Conservation (phyloP, 1,284 basidiomycete species). For the Fomitiporia mediterranea region DNA sequence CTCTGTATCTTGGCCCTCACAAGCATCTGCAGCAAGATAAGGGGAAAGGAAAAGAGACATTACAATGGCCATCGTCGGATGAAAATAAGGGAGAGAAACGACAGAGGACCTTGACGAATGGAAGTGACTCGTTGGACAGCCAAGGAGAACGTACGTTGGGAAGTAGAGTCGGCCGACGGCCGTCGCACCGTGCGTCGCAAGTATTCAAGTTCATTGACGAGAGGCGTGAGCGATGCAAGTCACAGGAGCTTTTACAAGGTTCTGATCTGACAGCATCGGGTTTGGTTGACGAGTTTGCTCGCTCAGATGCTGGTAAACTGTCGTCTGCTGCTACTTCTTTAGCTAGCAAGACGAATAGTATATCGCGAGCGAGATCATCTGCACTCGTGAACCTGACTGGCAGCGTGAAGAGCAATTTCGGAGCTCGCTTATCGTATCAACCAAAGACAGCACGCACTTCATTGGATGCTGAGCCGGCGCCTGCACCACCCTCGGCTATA, state of each 20-base stretch:
- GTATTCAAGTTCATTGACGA: constrained; percentile 62
- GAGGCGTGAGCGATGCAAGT: constrained; percentile 25
- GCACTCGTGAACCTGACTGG: not conserved
- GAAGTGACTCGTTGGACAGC: too few relatives aligned
- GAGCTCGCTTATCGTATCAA: not conserved
- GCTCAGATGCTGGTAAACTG: not conserved
- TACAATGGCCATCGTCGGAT: too few relatives aligned
- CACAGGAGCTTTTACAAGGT: constrained; percentile 27
- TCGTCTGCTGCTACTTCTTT: not conserved
- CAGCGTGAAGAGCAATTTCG: not conserved
- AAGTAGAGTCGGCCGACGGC: constrained; percentile 31
- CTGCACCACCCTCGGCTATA: constrained; percentile 1
- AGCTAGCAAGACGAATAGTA: not conserved
- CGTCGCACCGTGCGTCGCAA: constrained; percentile 58
- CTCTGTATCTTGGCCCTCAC: not conserved
- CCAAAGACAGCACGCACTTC: not conserved
- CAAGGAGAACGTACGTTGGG: not conserved
- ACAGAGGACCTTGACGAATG: too few relatives aligned
- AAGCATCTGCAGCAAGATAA: not conserved
- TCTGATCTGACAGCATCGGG: not conserved
- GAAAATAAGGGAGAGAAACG: not conserved
- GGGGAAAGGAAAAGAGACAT: not conserved
- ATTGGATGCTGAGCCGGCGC: not conserved
- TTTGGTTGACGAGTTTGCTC: not conserved
- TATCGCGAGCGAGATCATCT: not conserved